phyloP scores from a whole-genome alignment of 2,329 filamentous ascomycete genomes.

The Nigrospora sphaerica region DNA sequence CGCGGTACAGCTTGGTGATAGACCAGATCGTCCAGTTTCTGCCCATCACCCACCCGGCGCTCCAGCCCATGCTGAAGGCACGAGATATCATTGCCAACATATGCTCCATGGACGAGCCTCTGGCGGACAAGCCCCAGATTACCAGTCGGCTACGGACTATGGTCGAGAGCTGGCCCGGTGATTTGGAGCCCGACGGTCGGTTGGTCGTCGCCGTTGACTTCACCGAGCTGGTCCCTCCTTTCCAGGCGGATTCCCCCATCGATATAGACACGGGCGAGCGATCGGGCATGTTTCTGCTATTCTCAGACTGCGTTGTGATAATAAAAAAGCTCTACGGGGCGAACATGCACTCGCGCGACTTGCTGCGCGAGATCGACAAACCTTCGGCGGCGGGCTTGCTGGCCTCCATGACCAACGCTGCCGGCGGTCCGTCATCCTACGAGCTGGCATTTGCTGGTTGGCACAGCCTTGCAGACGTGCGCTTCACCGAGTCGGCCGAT shows the following conservation, averaged over 20 bases:
- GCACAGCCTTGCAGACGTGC: conserved; percentile 60
- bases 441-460: conserved; percentile 73
- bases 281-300: conserved; percentile 72
- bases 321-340: conserved; percentile 62
- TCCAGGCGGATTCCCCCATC: conserved; percentile 35
- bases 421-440: conserved; percentile 52
- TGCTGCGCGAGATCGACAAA: conserved; percentile 81
- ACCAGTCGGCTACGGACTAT: conserved; percentile 68
- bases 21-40: conserved; percentile 88
- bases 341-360: conserved; percentile 63
- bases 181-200: conserved; percentile 67
- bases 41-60: conserved; percentile 77
- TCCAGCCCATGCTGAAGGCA: conserved; percentile 77
- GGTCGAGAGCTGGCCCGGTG: conserved; percentile 68
- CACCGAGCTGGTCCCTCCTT: conserved; percentile 69
- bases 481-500: conserved; percentile 65
- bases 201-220: conserved; percentile 78
- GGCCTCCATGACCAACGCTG: conserved; percentile 56
- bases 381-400: conserved; percentile 59
- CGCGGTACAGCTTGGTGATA: conserved; percentile 91
- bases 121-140: conserved; percentile 64
- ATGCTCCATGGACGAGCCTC: conserved; percentile 77
- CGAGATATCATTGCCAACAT: conserved; percentile 94
- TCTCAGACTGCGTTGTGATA: conserved; percentile 73
- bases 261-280: conserved; percentile 36